phyloP scores from a whole-genome alignment of 2,329 filamentous ascomycete species.

The Leptographium radiaticola region DNA sequence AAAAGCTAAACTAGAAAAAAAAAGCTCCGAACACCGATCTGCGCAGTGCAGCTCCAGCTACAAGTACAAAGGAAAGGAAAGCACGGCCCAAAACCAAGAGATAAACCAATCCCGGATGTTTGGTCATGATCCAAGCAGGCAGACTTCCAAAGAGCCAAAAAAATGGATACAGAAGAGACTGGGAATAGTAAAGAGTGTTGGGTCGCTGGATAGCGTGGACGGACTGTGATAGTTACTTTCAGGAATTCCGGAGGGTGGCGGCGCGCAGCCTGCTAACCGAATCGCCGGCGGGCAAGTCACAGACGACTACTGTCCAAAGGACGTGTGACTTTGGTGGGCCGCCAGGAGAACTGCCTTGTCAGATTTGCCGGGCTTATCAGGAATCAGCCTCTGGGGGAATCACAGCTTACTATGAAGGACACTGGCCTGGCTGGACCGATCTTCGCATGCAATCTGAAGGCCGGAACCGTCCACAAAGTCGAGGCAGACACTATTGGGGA shows the following conservation, averaged over 20 bases:
- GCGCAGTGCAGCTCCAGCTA: not conserved
- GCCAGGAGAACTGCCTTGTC: conserved; percentile 24
- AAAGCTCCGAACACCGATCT: not conserved
- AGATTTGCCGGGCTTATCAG: not conserved
- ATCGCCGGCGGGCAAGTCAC: too few species aligned
- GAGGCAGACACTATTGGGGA: conserved; percentile 68
- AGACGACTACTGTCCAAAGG: not conserved
- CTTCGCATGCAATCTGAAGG: conserved; percentile 51
- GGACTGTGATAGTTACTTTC: not conserved
- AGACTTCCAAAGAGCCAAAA: not conserved
- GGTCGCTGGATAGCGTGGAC: not conserved
- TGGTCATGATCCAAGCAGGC: too few species aligned
- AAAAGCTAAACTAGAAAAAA: not conserved
- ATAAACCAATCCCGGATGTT: too few species aligned
- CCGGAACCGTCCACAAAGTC: conserved; percentile 48
- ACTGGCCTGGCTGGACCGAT: conserved; percentile 42
- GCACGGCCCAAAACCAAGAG: not conserved
- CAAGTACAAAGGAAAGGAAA: not conserved
- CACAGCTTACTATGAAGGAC: conserved; percentile 38
- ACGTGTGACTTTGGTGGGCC: conserved; percentile 22
- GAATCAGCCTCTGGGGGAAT: not conserved
- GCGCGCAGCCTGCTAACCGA: not conserved
- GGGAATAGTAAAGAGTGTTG: not conserved
- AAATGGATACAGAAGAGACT: not conserved
- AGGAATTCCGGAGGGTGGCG: too few species aligned